A percentile compares a stretch with the other conserved stretches of the same genome.
phyloP scores from a whole-genome alignment of 2,329 filamentous ascomycete species.

The Claviceps africana region DNA sequence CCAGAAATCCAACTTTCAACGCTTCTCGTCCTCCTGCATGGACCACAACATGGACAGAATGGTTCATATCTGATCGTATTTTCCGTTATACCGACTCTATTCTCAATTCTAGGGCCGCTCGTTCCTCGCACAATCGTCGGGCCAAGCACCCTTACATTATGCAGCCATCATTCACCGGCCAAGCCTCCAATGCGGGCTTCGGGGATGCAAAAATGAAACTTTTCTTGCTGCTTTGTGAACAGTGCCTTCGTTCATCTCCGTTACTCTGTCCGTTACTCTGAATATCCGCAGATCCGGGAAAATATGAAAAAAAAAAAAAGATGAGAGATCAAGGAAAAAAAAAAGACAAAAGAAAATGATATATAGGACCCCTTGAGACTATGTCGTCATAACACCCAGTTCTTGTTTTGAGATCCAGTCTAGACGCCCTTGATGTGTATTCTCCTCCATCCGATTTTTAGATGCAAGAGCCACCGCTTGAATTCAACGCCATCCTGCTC shows the following conservation, averaged over 20 bases:
- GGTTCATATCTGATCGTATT: constrained; percentile 9
- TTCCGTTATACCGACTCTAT: constrained; percentile 26
- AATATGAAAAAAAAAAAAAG: constrained; percentile 6
- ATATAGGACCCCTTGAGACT: constrained; percentile 2
- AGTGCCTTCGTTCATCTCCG: constrained; percentile 15
- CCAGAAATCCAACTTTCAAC: no score
- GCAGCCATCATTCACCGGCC: constrained; percentile 16
- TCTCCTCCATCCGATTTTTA: constrained; percentile 2
- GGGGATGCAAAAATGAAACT: constrained; percentile 14
- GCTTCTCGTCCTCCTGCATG: no score
- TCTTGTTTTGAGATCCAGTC: constrained; percentile 2
- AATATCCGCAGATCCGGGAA: constrained; percentile 17
- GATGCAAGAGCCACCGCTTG: constrained; percentile 4
- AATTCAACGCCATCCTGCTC: constrained; percentile 5
- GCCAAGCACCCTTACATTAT: constrained; percentile 6
- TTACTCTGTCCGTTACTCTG: constrained; percentile 14
- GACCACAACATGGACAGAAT: not conserved
- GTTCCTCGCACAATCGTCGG: constrained; percentile 9
- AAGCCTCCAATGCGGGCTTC: constrained; percentile 12
- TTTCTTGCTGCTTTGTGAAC: constrained; percentile 7
- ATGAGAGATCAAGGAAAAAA: constrained; percentile 9
- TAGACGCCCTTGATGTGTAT: constrained; percentile 2
- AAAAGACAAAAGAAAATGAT: constrained; percentile 7
- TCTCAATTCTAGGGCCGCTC: constrained; percentile 18
- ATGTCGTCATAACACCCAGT: constrained; percentile 1